These are phyloP conservation scores for Hypoxylon rickii DNA, from an alignment of 495 filamentous ascomycete species.

Conservation along the genomic window DNA sequence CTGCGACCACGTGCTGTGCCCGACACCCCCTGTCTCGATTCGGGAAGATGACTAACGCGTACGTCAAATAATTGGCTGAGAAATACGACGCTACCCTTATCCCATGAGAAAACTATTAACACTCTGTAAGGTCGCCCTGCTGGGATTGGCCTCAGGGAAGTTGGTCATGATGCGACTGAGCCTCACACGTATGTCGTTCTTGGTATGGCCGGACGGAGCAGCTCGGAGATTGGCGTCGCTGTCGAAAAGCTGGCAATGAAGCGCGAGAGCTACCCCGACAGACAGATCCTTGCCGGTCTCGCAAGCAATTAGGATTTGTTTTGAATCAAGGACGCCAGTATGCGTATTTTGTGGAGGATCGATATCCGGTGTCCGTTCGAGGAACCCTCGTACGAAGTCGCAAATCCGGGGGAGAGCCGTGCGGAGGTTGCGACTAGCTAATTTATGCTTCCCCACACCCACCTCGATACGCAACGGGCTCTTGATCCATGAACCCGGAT, in stretches of 20 bases:
- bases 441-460: slow-evolving; percentile 66
- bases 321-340: background rate
- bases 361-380: slow-evolving; percentile 18
- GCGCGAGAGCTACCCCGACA: slow-evolving; percentile 54
- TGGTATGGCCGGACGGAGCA: slow-evolving; percentile 57
- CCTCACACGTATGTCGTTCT: slow-evolving; percentile 74
- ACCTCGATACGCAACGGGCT: slow-evolving; percentile 59
- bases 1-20: no score
- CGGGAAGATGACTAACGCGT: no score
- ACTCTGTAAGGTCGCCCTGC: slow-evolving; percentile 77
- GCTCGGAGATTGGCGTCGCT: slow-evolving; percentile 35
- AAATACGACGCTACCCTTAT: slow-evolving; percentile 22
- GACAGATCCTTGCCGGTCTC: slow-evolving; percentile 50
- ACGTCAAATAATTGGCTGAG: no score
- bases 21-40: no score
- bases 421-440: slow-evolving; percentile 76
- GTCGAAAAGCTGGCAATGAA: slow-evolving; percentile 50
- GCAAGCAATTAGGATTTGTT: slow-evolving; percentile 43
- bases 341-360: background rate
- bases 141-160: slow-evolving; percentile 76
- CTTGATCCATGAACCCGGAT: slow-evolving; percentile 40
- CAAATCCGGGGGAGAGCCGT: slow-evolving; percentile 63
- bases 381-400: slow-evolving; percentile 45
- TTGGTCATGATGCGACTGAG: slow-evolving; percentile 78
- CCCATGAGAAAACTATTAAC: slow-evolving; percentile 88